A percentile compares a stretch with the other conserved stretches of the same genome.
These are phyloP conservation scores for Aspergillus puulaauensis DNA, from an alignment of 2,329 filamentous ascomycete species.

Conservation along the genomic window DNA sequence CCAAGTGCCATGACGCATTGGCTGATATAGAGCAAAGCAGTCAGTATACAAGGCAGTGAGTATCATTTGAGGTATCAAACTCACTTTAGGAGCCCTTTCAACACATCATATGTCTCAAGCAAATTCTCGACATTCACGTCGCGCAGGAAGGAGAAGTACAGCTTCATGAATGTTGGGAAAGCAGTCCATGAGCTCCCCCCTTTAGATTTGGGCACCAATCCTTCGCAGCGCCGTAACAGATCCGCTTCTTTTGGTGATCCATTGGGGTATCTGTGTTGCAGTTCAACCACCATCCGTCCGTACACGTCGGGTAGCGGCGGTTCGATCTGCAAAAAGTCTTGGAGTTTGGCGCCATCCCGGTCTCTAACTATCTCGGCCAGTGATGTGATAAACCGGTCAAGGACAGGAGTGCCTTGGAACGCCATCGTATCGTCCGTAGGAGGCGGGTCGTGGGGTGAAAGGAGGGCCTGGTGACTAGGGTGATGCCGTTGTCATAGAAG, in stretches of 20 bases:
- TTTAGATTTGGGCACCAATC: conserved; percentile 62
- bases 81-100: conserved; percentile 74
- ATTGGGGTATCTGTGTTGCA: conserved; percentile 59
- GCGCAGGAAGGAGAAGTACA: conserved; percentile 78
- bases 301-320: conserved; percentile 69
- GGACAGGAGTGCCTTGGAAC: conserved; percentile 55
- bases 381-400: conserved; percentile 66
- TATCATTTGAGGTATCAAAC: conserved; percentile 29
- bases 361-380: conserved; percentile 62
- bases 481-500: neutral
- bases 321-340: conserved; percentile 72
- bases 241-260: conserved; percentile 56
- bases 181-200: conserved; percentile 71
- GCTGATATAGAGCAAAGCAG: conserved; percentile 43
- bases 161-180: conserved; percentile 75
- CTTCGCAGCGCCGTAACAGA: conserved; percentile 57
- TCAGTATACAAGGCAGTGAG: neutral
- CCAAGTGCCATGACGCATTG: conserved; percentile 80
- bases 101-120: conserved; percentile 69
- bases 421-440: conserved; percentile 19
- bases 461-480: neutral
- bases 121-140: conserved; percentile 77
- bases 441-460: neutral
- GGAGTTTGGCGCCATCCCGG: conserved; percentile 65
- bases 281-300: conserved; percentile 64